Percentiles rank a stretch among this genome's conserved stretches.
These are phyloP conservation scores for Ascocoryne sarcoides DNA, from an alignment of 2,329 filamentous ascomycete genomes.

Conservation along the genomic window DNA sequence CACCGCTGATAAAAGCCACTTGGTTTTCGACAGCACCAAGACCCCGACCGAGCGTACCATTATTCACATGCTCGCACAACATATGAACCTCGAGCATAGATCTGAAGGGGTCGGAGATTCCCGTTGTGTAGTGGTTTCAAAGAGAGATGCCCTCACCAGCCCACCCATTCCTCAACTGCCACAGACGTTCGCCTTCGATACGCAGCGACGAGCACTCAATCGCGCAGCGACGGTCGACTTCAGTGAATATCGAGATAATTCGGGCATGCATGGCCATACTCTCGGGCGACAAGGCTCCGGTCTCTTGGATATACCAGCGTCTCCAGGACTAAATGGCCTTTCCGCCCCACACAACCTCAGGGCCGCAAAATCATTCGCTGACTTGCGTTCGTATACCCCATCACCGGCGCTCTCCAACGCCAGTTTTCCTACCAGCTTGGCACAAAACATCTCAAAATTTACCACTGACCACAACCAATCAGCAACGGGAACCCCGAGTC, in stretches of 20 bases:
- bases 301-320: conserved; percentile 82
- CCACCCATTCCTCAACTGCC: conserved; percentile 32
- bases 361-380: conserved; percentile 92
- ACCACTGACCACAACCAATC: conserved; percentile 46
- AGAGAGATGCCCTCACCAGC: conserved; percentile 35
- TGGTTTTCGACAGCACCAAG: conserved; percentile 76
- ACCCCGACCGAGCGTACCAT: conserved; percentile 78
- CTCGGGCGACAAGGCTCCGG: conserved; percentile 71
- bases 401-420: conserved; percentile 85
- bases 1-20: conserved; percentile 64
- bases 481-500: conserved; percentile 55
- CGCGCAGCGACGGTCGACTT: conserved; percentile 97
- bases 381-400: conserved; percentile 88
- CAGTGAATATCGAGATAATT: conserved; percentile 64
- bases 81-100: conserved; percentile 84
- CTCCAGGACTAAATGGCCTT: conserved; percentile 52
- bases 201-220: conserved; percentile 78
- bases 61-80: conserved; percentile 89
- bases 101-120: conserved; percentile 84
- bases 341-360: conserved; percentile 72
- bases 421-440: conserved; percentile 67
- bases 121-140: conserved; percentile 84
- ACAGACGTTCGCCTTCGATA: conserved; percentile 47
- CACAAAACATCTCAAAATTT: conserved; percentile 53
- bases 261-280: conserved; percentile 62